Evolutionary conservation across 805 yeast genomes (phyloP).

Genomic region (Scheffersomyces coipomensis): DNA sequence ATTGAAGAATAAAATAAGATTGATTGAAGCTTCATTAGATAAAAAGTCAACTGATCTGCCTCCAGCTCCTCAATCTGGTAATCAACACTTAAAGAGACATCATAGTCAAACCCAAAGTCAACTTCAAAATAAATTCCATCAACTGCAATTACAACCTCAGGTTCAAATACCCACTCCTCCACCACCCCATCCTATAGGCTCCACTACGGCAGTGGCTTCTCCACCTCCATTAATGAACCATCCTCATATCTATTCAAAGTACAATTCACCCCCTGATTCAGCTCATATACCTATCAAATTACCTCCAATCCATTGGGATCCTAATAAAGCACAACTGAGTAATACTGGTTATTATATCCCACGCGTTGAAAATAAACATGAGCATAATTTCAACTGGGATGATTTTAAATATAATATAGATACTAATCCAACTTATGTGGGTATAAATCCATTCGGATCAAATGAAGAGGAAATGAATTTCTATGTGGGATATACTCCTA

Average conservation of each 20-base stretch:
- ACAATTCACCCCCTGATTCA: background rate
- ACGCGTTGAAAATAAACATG: background rate
- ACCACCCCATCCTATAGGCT: background rate
- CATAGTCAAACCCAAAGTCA: no score
- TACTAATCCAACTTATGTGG: constrained; percentile 12
- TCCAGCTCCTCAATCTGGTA: no score
- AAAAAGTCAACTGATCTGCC: no score
- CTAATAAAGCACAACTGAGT: background rate
- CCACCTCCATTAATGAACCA: background rate
- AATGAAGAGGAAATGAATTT: constrained; percentile 39
- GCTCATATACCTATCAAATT: constrained; percentile 5
- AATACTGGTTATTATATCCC: background rate
- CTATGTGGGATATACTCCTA: constrained; percentile 42
- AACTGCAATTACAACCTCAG: background rate
- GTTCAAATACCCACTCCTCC: background rate
- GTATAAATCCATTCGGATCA: constrained; percentile 22
- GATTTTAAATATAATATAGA: constrained; percentile 4
- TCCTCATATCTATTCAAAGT: background rate
- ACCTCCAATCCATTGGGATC: constrained; percentile 11
- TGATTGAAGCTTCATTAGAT: constrained; percentile 35
- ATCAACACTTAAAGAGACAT: no score
- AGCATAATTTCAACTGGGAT: constrained; percentile 4
- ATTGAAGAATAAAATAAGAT: constrained; percentile 39
- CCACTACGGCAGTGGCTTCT: background rate
- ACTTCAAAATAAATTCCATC: background rate